Evolutionary conservation across 345 rosid genomes (phyloP).

Genomic region (Citrus australasica): DNA sequence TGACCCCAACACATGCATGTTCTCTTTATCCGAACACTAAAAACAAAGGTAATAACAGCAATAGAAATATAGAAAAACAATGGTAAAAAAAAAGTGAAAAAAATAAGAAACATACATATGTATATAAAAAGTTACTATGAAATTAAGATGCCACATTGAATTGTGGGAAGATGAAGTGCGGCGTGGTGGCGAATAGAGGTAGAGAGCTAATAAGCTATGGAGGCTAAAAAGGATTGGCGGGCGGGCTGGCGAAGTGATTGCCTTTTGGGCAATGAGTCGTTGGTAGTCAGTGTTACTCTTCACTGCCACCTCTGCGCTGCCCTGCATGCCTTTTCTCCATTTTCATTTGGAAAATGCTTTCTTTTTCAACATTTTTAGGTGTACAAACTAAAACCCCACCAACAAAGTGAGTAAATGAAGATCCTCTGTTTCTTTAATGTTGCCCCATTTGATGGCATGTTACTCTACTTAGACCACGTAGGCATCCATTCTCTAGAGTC

Average conservation of each 20-base stretch:
- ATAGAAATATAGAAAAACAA: too few relatives aligned
- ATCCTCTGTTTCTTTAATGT: neutral
- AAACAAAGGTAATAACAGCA: too few relatives aligned
- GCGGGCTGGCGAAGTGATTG: slow-evolving; percentile 1
- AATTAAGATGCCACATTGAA: slow-evolving; percentile 1
- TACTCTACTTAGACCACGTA: neutral
- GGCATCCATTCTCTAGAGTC: neutral
- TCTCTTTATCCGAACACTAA: too few relatives aligned
- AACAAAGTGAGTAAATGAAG: slow-evolving; percentile 3
- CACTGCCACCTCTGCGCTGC: slow-evolving; percentile 14
- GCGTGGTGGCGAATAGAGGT: neutral
- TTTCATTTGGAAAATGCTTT: neutral
- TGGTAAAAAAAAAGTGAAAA: neutral
- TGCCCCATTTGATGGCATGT: slow-evolving; percentile 11
- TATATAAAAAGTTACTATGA: too few relatives aligned
- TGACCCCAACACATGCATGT: too few relatives aligned
- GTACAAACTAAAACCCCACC: neutral
- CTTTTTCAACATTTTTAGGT: neutral
- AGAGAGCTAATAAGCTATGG: neutral
- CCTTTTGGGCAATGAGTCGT: slow-evolving; percentile 1
- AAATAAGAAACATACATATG: too few relatives aligned
- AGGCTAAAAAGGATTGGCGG: neutral
- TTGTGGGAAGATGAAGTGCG: neutral
- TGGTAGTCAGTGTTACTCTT: slow-evolving; percentile 14
- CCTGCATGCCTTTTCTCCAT: slow-evolving; percentile 12